Evolutionary conservation across 768 basidiomycete species (phyloP).

Genomic region (Amanita polypyramis): DNA sequence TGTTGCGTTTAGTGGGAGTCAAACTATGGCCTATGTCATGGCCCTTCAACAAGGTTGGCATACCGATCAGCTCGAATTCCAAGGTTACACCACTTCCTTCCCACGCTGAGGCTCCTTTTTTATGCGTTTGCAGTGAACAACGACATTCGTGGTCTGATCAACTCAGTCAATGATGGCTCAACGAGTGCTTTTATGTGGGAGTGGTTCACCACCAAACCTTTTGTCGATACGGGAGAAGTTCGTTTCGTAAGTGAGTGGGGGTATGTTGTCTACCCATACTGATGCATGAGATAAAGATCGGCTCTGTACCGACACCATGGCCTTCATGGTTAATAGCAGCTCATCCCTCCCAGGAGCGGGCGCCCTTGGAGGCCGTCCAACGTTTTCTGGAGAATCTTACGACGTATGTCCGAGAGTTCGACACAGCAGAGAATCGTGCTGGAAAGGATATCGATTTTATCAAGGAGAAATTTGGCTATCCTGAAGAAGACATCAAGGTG

Average conservation of each 20-base stretch:
- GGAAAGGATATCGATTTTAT: slow-evolving; percentile 67
- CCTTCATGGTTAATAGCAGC: slow-evolving; percentile 95
- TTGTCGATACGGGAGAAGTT: slow-evolving; percentile 65
- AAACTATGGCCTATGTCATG: slow-evolving; percentile 96
- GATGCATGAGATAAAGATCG: slow-evolving; percentile 39
- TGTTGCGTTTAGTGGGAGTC: slow-evolving; percentile 52
- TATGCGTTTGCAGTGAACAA: slow-evolving; percentile 48
- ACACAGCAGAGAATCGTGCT: slow-evolving; percentile 44
- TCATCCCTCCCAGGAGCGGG: slow-evolving; percentile 52
- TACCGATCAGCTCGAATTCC: slow-evolving; percentile 51
- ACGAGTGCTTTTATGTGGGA: slow-evolving; percentile 95
- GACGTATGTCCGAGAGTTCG: slow-evolving; percentile 55
- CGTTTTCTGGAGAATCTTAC: slow-evolving; percentile 59
- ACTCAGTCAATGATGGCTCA: slow-evolving; percentile 80
- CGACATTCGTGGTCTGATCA: slow-evolving; percentile 70
- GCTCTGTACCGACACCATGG: slow-evolving; percentile 88
- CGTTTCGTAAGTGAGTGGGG: slow-evolving; percentile 56
- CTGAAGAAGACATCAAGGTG: slow-evolving; percentile 72
- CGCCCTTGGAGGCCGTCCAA: slow-evolving; percentile 35
- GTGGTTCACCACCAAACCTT: slow-evolving; percentile 76
- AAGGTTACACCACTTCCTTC: slow-evolving; percentile 31
- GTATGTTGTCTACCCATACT: slow-evolving; percentile 9
- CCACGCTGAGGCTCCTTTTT: neutral
- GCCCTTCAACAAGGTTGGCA: slow-evolving; percentile 80
- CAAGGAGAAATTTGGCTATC: slow-evolving; percentile 68